phyloP scores from a whole-genome alignment of 345 rosid species.

The Corchorus capsularis region DNA sequence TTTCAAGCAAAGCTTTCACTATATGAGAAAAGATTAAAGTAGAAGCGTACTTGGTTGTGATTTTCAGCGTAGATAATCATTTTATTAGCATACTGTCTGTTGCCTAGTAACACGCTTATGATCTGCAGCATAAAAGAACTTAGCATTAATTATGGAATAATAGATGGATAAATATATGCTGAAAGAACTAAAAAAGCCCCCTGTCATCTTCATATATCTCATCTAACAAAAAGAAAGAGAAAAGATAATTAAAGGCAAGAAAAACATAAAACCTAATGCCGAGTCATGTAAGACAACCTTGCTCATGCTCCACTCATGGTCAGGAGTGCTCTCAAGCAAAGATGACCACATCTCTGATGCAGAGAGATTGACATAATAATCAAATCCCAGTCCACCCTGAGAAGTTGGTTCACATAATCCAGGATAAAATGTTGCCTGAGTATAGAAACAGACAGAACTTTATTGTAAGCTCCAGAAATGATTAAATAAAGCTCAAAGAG shows the following conservation, averaged over 20 bases:
- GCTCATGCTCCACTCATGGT: constrained; percentile 89
- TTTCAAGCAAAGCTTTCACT: constrained; percentile 20
- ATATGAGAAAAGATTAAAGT: constrained; percentile 20
- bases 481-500: neutral
- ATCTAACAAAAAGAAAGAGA: neutral
- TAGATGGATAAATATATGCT: neutral
- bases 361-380: constrained; percentile 84
- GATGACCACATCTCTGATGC: constrained; percentile 93
- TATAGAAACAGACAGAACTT: constrained; percentile 21
- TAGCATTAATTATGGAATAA: neutral
- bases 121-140: constrained; percentile 50
- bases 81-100: constrained; percentile 66
- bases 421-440: constrained; percentile 85
- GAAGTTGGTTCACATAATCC: constrained; percentile 90
- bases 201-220: neutral
- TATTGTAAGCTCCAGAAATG: constrained; percentile 17
- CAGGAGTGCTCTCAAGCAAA: constrained; percentile 67
- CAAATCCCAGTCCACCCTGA: constrained; percentile 95
- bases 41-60: constrained; percentile 76
- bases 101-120: constrained; percentile 69
- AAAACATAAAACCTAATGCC: neutral
- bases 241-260: neutral
- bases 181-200: neutral
- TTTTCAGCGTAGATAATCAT: constrained; percentile 84
- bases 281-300: constrained; percentile 53